phyloP scores from a whole-genome alignment of 441 rosid species.

The Pelargonium citronellum region DNA sequence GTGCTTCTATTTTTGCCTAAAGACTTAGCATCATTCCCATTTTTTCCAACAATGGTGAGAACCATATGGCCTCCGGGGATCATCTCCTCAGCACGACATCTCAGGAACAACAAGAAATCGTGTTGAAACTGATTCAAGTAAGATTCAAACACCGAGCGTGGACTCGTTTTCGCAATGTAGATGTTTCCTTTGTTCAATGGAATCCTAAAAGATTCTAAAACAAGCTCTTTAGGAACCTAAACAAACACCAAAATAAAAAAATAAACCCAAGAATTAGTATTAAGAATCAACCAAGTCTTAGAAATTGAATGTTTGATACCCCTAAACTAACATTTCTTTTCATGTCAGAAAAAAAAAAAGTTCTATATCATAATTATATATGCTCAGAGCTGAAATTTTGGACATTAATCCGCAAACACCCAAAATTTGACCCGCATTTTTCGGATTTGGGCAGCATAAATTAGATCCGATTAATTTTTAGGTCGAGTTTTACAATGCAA shows the following conservation, averaged over 20 bases:
- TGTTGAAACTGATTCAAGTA: slow-evolving; percentile 22
- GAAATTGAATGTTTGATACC: neutral
- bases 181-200: slow-evolving; percentile 16
- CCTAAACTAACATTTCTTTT: neutral
- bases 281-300: no score
- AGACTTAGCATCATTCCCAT: neutral
- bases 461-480: no score
- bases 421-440: no score
- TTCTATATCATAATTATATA: no score
- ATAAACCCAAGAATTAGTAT: neutral
- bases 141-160: slow-evolving; percentile 13
- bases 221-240: slow-evolving; percentile 29
- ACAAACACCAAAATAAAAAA: no score
- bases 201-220: neutral
- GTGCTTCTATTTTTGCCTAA: neutral
- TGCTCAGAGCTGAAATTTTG: no score
- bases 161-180: slow-evolving; percentile 17
- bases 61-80: slow-evolving; percentile 23
- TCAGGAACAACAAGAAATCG: slow-evolving; percentile 26
- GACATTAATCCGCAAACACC: no score
- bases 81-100: slow-evolving; percentile 20
- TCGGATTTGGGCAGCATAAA: no score
- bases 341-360: no score
- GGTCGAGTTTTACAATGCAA: no score
- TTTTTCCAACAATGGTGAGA: slow-evolving; percentile 21